Base-by-base conservation (phyloP, 768 basidiomycete genomes). In the Xanthoconium stramineum region DNA sequence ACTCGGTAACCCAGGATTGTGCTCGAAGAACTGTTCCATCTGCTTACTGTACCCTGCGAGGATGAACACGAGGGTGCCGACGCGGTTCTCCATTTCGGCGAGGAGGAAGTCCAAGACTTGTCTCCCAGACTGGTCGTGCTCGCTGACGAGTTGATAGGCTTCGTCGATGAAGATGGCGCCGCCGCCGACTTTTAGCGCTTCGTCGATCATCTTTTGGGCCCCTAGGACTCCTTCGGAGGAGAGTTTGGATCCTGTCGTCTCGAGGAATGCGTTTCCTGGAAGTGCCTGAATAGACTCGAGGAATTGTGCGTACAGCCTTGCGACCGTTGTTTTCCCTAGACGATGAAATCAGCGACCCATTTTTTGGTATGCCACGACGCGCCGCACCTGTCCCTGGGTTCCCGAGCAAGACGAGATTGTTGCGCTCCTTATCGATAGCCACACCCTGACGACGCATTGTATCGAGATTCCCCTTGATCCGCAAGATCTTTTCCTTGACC, bases 21-120 rank as follows among this genome's bases (percentile, higher is more conserved):
- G 86, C 56, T 88, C 84, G 57, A 89, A 89, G 70, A 89, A 89
- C 49, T 77, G 83, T 58, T 89, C 87, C 88, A 89, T 89, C 66
- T 89, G 75, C 53, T 80, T 84, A 67, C 72, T 79, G 65, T 89
- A 89, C 5, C 87, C 87, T 0, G 88, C 87, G 10, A 89, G 73
- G 58, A 89, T 83, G 69, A 89, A 89, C 5, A 88, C 83, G 15
- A 87, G 62, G 11, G 74, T 81, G 9, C 85, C 87, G 5, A 83
- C 75, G 30, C 77, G 76, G 67, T 89, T 88, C 61, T 89, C 86
- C 84, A 89, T 89, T 65, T 89, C 86, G 0, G 85, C 84, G 5
- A 89, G 76, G 1, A 89, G 78, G 62, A 82, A 89, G 56, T 89
- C 86, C 17, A 89, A 74, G 5, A 89, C 85, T 57, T 82, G 80